A percentile compares a stretch with the other conserved stretches of the same genome.
phyloP scores from a whole-genome alignment of 139 green algal genomes.

The Tetratostichococcus sp. region DNA sequence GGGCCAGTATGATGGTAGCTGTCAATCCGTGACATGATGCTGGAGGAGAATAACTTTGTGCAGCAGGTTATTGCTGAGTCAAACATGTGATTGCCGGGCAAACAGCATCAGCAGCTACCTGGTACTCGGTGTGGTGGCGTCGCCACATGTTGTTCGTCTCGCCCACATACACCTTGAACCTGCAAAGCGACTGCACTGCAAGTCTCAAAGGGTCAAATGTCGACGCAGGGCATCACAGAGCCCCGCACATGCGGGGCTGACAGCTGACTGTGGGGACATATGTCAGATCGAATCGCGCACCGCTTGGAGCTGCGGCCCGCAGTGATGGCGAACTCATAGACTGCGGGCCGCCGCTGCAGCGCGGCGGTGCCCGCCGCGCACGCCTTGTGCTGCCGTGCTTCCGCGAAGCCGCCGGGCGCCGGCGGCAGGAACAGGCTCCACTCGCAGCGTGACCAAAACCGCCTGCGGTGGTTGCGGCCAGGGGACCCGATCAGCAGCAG shows the following conservation, averaged over 20 bases:
- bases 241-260: too few species aligned
- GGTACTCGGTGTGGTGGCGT: not conserved
- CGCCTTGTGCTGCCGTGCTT: not conserved
- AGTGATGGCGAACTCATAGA: not conserved
- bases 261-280: too few species aligned
- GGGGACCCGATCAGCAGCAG: too few species aligned
- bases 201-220: too few species aligned
- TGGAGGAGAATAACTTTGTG: too few species aligned
- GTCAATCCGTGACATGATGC: too few species aligned
- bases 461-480: not conserved
- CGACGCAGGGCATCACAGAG: too few species aligned
- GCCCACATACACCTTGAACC: slow-evolving; percentile 12
- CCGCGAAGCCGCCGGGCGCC: not conserved
- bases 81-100: too few species aligned
- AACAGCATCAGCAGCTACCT: not conserved
- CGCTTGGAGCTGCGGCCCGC: not conserved
- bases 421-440: not conserved
- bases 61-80: too few species aligned
- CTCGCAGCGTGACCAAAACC: not conserved
- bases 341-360: not conserved
- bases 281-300: too few species aligned
- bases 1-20: not conserved
- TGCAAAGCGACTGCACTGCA: not conserved
- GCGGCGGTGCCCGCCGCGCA: not conserved
- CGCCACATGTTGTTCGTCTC: not conserved